Evolutionary conservation across 2,329 filamentous ascomycete genomes (phyloP).

Genomic region (Pleomassaria siparia): DNA sequence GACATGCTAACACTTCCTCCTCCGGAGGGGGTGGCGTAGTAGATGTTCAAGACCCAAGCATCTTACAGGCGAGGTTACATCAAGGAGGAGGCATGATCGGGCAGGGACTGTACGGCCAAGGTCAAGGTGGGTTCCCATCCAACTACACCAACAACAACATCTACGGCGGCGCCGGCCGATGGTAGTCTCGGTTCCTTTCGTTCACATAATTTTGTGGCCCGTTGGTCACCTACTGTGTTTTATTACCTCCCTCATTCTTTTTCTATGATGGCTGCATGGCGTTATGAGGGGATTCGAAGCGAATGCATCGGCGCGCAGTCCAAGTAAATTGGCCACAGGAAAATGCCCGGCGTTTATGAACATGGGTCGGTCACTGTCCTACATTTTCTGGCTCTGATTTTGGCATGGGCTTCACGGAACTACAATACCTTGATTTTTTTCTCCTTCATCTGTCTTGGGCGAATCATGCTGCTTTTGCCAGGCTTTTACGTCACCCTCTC

Average conservation of each 20-base stretch:
- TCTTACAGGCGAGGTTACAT: conserved; percentile 96
- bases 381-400: conserved; percentile 27
- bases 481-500: conserved; percentile 40
- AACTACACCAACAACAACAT: conserved; percentile 34
- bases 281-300: conserved; percentile 34
- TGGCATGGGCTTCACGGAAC: conserved; percentile 36
- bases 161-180: conserved; percentile 36
- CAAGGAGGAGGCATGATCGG: conserved; percentile 79
- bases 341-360: conserved; percentile 42
- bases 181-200: conserved; percentile 36
- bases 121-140: conserved; percentile 90
- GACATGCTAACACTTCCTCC: conserved; percentile 99
- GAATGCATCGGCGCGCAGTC: conserved; percentile 43
- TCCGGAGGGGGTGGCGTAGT: conserved; percentile 98
- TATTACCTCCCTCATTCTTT: conserved; percentile 23
- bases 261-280: conserved; percentile 40
- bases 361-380: conserved; percentile 30
- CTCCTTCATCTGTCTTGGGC: conserved; percentile 30
- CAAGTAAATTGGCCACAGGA: conserved; percentile 31
- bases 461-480: conserved; percentile 37
- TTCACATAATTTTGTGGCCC: conserved; percentile 31
- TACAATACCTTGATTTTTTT: conserved; percentile 36
- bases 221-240: conserved; percentile 33
- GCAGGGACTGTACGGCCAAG: conserved; percentile 80
- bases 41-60: conserved; percentile 99